phyloP scores from a whole-genome alignment of 1,139 yeast species.

The Saccharomyces hybrid region DNA sequence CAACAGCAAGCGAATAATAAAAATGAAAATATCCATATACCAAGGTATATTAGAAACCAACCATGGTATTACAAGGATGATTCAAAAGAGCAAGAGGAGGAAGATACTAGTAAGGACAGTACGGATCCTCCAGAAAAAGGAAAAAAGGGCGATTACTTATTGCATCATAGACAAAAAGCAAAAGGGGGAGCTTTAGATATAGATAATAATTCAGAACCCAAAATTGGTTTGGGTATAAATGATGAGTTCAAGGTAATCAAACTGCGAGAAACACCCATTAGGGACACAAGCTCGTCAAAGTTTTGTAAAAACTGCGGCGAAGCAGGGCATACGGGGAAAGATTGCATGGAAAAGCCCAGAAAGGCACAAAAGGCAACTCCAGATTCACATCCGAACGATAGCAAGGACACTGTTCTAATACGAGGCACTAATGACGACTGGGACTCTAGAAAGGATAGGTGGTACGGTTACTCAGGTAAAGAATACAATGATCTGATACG shows the following conservation, averaged over 20 bases:
- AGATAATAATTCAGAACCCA: conserved; percentile 27
- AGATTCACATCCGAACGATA: not conserved
- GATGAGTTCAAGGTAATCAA: conserved; percentile 17
- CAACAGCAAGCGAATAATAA: not conserved
- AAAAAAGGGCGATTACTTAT: conserved; percentile 20
- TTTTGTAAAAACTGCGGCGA: conserved; percentile 25
- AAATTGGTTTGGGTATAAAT: conserved; percentile 24
- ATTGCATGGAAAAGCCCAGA: conserved; percentile 27
- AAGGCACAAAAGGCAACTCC: conserved; percentile 7
- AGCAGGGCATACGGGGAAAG: conserved; percentile 21
- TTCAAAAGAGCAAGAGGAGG: not conserved
- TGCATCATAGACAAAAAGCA: conserved; percentile 26
- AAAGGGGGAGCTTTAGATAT: conserved; percentile 20
- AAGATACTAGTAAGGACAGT: not conserved
- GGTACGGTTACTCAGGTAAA: conserved; percentile 30
- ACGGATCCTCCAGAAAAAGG: conserved; percentile 2
- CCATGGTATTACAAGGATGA: conserved; percentile 29
- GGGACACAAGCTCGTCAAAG: not conserved
- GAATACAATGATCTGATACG: conserved; percentile 21
- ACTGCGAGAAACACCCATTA: not conserved
- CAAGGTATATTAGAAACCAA: conserved; percentile 27
- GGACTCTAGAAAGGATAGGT: conserved; percentile 31
- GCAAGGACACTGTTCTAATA: conserved; percentile 3
- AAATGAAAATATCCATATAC: conserved; percentile 27
- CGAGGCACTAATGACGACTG: conserved; percentile 16